A percentile compares a stretch with the other conserved stretches of the same genome.
phyloP scores from a whole-genome alignment of 2,329 filamentous ascomycete genomes.

The Penicillium sumatraense region DNA sequence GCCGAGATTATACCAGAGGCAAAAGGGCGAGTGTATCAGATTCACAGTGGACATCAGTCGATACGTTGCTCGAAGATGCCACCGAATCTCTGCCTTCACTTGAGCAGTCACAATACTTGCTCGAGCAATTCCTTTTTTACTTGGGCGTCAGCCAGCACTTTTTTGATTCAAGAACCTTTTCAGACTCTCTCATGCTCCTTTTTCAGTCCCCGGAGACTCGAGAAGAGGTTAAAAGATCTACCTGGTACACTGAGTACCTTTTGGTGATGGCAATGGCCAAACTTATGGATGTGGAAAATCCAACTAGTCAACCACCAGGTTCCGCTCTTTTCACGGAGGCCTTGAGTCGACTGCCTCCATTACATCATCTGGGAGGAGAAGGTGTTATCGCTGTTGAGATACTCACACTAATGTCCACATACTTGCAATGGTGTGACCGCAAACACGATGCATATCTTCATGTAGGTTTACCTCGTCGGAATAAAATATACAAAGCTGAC shows the following conservation, averaged over 20 bases:
- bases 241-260: constrained; percentile 28
- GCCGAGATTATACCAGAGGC: not conserved
- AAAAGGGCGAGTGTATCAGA: not conserved
- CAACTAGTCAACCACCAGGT: constrained; percentile 19
- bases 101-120: constrained; percentile 23
- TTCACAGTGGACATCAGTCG: constrained; percentile 9
- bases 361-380: constrained; percentile 21
- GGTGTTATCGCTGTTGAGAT: constrained; percentile 22
- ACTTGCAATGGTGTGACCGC: constrained; percentile 26
- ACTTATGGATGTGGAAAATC: constrained; percentile 26
- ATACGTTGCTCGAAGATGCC: constrained; percentile 6
- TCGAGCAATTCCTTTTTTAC: constrained; percentile 29
- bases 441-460: constrained; percentile 28
- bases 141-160: constrained; percentile 30
- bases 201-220: constrained; percentile 16
- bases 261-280: constrained; percentile 32
- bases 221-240: constrained; percentile 14
- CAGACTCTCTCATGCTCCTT: constrained; percentile 21
- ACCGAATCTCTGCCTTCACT: constrained; percentile 14
- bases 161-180: constrained; percentile 26
- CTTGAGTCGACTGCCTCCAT: constrained; percentile 18
- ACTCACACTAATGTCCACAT: constrained; percentile 22
- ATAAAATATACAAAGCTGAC: not conserved
- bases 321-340: constrained; percentile 24
- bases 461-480: constrained; percentile 3